Conservation (phyloP, 139 green algal species). For the Closterium sp. region DNA sequence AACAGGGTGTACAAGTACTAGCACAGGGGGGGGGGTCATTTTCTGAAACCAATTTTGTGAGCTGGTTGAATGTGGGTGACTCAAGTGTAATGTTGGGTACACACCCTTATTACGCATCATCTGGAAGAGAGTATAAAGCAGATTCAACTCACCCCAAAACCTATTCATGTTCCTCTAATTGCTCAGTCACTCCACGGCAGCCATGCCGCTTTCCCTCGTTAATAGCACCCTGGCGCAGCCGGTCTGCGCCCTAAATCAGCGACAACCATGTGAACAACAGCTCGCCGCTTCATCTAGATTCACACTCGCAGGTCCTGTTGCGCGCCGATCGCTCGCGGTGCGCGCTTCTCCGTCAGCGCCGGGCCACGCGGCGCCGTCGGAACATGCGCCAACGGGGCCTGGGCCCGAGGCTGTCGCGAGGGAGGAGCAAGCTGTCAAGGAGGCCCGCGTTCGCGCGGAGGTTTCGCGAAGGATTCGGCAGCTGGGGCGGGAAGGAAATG, state of each 20-base stretch:
- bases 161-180: not conserved
- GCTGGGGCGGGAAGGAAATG: conserved; percentile 16
- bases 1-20: too few species aligned
- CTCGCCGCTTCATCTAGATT: not conserved
- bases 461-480: conserved; percentile 37
- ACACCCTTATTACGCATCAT: not conserved
- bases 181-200: not conserved
- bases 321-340: not conserved
- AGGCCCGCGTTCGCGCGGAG: not conserved
- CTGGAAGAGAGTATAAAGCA: not conserved
- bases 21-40: too few species aligned
- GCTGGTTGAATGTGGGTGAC: too few species aligned
- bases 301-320: not conserved
- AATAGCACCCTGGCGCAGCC: not conserved
- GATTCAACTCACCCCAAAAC: not conserved
- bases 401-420: not conserved
- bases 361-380: not conserved
- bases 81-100: too few species aligned
- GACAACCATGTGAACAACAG: not conserved
- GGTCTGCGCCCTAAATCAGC: not conserved
- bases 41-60: too few species aligned
- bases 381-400: not conserved
- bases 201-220: not conserved
- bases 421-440: not conserved
- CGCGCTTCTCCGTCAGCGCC: not conserved